Base-by-base conservation (phyloP, 495 filamentous ascomycete genomes). In the Platismatia glauca region DNA sequence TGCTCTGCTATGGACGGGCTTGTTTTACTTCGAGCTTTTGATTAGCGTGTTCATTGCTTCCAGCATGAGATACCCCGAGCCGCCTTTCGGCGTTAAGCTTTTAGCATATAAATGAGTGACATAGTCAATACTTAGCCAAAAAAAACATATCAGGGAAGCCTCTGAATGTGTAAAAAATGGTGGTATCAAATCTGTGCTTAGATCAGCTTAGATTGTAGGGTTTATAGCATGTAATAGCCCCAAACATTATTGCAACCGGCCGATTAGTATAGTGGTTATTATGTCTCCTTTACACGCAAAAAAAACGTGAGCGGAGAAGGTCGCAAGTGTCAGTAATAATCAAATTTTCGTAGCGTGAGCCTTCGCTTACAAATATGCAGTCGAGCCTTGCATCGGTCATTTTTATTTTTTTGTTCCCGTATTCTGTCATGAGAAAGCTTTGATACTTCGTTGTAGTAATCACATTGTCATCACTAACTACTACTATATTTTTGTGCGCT, bases 241-340 rank as follows among this genome's bases (percentile, higher is more conserved):
- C n/a, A n/a, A n/a, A n/a, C n/a, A n/a, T 20, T 20, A 2, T 43
- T 43, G 16, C 18, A 43, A 13, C 8, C n/a, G 64, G 61, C 31
- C 44, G 62, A 34, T 29, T 69, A 66, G 68, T 68, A 58, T 70
- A 70, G 68, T 61, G 68, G 68, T 70, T 63, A 70, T 68, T 58
- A 68, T 64, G 64, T 67, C 64, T 68, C 64, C 66, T 68, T 70
- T 70, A 70, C 68, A 70, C 6, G 6, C 0, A n/a, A n/a, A n/a
- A n/a, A 0, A 34, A 27, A 33, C 48, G 43, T 55, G 29, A 27
- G 2, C 68, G 66, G 66, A 68, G 64, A 67, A 68, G 68, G 64
- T 68, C 68, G 64, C 64, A 68, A 56, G 68, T 70, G 44, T 48
- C 3, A 24, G 44, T 48, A 1, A 8, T 8, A 0, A n/a, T 9